A percentile compares a stretch with the other conserved stretches of the same genome.
These are phyloP conservation scores for Colletotrichum camelliae DNA, from an alignment of 2,329 filamentous ascomycete genomes.

Conservation along the genomic window DNA sequence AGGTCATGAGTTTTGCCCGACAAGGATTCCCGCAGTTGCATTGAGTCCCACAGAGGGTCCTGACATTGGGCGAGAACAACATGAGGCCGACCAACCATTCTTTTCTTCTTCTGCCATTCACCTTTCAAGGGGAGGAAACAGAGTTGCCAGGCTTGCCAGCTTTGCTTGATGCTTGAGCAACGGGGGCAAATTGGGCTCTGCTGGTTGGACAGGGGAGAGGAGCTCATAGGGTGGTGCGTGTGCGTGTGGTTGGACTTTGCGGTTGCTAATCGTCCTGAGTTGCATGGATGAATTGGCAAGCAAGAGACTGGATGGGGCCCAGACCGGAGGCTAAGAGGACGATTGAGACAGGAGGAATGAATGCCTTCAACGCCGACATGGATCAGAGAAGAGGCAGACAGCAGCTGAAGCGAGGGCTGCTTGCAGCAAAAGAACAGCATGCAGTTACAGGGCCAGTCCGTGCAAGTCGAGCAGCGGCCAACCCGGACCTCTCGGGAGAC, in stretches of 20 bases:
- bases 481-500: conserved; percentile 19
- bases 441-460: background rate
- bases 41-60: background rate
- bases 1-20: background rate
- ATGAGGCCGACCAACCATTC: background rate
- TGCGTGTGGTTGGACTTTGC: background rate
- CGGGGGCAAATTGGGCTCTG: conserved; percentile 4
- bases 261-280: background rate
- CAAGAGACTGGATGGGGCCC: background rate
- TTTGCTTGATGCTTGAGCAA: background rate
- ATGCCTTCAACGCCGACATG: background rate
- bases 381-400: background rate
- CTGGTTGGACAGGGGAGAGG: background rate
- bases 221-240: background rate
- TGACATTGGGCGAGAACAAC: background rate
- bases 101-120: background rate
- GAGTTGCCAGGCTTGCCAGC: background rate
- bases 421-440: background rate
- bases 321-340: background rate
- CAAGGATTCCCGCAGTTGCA: background rate
- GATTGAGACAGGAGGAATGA: background rate
- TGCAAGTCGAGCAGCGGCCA: conserved; percentile 9
- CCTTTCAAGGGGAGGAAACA: background rate
- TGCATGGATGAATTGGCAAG: background rate
- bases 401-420: background rate